Evolutionary conservation across 2,329 filamentous ascomycete genomes (phyloP).

Genomic region (Iodosphaeria phyllophila): DNA sequence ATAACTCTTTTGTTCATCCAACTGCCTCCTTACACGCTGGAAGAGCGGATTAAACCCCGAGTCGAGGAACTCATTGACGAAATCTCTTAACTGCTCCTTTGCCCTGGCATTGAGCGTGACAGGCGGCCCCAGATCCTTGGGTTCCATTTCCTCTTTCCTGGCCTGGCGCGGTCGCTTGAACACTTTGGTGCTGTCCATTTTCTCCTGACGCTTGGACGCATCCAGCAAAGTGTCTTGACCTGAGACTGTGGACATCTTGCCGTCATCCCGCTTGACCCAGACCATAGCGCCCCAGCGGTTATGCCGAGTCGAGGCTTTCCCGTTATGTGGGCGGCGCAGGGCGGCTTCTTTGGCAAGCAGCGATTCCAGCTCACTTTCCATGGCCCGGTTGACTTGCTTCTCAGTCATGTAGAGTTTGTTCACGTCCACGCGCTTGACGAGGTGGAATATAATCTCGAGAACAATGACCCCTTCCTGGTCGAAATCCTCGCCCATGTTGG

Average conservation of each 20-base stretch:
- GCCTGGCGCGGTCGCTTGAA: slow-evolving; percentile 63
- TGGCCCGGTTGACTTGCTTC: slow-evolving; percentile 46
- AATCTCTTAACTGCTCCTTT: slow-evolving; percentile 57
- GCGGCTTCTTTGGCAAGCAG: slow-evolving; percentile 68
- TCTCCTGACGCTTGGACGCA: slow-evolving; percentile 53
- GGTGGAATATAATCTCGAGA: slow-evolving; percentile 79
- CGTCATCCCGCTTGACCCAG: slow-evolving; percentile 78
- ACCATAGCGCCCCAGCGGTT: slow-evolving; percentile 95
- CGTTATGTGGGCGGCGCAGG: slow-evolving; percentile 62
- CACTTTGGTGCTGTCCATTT: slow-evolving; percentile 82
- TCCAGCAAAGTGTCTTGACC: slow-evolving; percentile 73
- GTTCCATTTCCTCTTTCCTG: slow-evolving; percentile 40
- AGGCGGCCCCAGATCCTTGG: slow-evolving; percentile 59
- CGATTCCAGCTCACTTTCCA: slow-evolving; percentile 52
- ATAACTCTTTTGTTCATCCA: slow-evolving; percentile 76
- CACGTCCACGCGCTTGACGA: slow-evolving; percentile 77
- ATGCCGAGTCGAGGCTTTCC: slow-evolving; percentile 67
- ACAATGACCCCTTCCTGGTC: slow-evolving; percentile 73
- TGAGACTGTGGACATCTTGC: slow-evolving; percentile 69
- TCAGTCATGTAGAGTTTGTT: slow-evolving; percentile 75
- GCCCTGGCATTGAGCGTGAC: slow-evolving; percentile 53
- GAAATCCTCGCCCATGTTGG: slow-evolving; percentile 89
- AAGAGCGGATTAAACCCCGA: slow-evolving; percentile 91
- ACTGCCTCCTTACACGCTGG: slow-evolving; percentile 65
- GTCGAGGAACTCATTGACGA: slow-evolving; percentile 87